Evolutionary conservation across 2,329 filamentous ascomycete genomes (phyloP).

Genomic region (Aureobasidium sp.): DNA sequence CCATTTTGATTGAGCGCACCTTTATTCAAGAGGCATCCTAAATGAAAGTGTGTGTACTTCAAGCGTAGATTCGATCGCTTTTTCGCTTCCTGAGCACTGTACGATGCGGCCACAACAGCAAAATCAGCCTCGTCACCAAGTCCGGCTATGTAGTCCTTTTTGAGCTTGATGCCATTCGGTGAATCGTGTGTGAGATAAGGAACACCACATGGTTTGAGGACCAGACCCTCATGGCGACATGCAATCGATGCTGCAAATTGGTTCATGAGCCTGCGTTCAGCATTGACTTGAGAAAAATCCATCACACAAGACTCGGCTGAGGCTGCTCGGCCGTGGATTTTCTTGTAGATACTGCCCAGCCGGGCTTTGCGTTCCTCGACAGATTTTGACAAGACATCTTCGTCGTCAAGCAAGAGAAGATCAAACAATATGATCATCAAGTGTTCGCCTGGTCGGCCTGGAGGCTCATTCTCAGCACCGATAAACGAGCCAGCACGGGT

Average conservation of each 20-base stretch:
- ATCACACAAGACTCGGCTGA: constrained; percentile 61
- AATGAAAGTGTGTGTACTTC: constrained; percentile 71
- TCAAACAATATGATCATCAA: constrained; percentile 58
- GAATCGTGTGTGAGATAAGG: constrained; percentile 58
- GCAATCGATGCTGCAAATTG: constrained; percentile 63
- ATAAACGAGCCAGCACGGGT: constrained; percentile 64
- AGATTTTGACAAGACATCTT: constrained; percentile 44
- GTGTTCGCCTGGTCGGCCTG: constrained; percentile 48
- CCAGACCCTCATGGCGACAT: constrained; percentile 65
- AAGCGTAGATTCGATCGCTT: constrained; percentile 33
- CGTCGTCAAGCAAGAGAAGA: constrained; percentile 50
- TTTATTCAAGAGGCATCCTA: constrained; percentile 69
- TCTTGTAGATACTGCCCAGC: constrained; percentile 50
- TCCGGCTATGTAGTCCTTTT: constrained; percentile 74
- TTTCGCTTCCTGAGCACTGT: constrained; percentile 57
- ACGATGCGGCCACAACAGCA: constrained; percentile 68
- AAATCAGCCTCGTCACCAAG: constrained; percentile 82
- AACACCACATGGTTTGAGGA: constrained; percentile 68
- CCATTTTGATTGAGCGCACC: constrained; percentile 47
- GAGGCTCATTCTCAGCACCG: constrained; percentile 61
- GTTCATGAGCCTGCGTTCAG: constrained; percentile 50
- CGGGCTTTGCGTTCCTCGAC: constrained; percentile 56
- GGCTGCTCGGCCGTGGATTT: constrained; percentile 56
- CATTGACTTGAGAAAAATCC: constrained; percentile 53
- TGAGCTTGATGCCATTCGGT: constrained; percentile 64